Evolutionary conservation across 2,329 filamentous ascomycete genomes (phyloP), one percentile per base, ranked within the genome.

Genomic region (Penicillium olsonii): DNA sequence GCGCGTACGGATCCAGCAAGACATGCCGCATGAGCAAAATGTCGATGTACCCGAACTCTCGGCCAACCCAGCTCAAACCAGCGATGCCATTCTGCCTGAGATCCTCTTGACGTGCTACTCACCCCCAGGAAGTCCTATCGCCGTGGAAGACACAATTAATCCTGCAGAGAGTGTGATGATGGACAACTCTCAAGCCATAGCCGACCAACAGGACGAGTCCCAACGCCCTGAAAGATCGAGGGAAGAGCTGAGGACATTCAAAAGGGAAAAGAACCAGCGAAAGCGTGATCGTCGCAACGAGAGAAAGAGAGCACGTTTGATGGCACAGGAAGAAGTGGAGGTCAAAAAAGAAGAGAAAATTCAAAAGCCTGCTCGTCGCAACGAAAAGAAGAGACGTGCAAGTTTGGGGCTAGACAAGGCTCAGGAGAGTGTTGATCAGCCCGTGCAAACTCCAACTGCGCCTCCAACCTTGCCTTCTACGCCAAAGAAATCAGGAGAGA

Each of bases 371-470:
- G 29, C 29, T n/a, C 29, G 29, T 31, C 29, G 29, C 17, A 45
- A 40, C 17, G 39, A 45, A n/a, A 39, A 9, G 27, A 45, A 50
- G 27, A 50, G 12, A 11, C 22, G 37, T n/a, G 29, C 29, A 31
- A 31, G 29, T 7, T n/a, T 31, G 29, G 29, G 29, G 5, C 29
- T 31, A 14, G 29, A 31, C 29, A n/a, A n/a, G 14, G 3, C n/a
- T n/a, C 12, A 31, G 11, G 12, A 15, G 12, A 31, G n/a, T n/a
- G 12, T n/a, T 15, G 29, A 31, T 31, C 29, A 31, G 29, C 29
- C 29, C n/a, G 29, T n/a, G 29, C 29, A 31, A n/a, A 12, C 11
- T 14, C 11, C 14, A 6, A 8, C 9, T 17, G 5, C 34, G 27
- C 14, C 11, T 11, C 22, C 5, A 14, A 10, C 12, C 12, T 9